Base-by-base conservation (phyloP, 306 rosid species). In the Pterocarpus macrocarpus region DNA sequence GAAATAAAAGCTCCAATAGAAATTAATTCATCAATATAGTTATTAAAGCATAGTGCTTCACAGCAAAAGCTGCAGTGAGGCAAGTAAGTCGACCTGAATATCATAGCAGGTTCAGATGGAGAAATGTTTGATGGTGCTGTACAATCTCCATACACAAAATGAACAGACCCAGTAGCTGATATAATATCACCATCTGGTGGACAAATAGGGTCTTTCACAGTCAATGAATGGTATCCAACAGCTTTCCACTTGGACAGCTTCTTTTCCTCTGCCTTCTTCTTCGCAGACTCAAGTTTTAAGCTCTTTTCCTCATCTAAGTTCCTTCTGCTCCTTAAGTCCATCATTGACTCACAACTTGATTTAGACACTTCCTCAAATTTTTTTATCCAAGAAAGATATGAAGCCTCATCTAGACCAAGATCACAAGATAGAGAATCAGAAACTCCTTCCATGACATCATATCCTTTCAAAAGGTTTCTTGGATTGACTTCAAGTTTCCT, bases 131-230 rank as follows among this genome's bases (percentile, higher is more conserved):
- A 84, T 33, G 99, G 94, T 28, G 88, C 85, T 56, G 97, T 93
- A 83, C 99, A 95, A 80, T 93, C 98, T 68, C 99, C 98, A 69
- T 89, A 91, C 38, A 95, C 92, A 81, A 89, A 93, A 71, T 87
- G 89, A 84, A 95, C 94, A 82, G 93, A 89, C 76, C 97, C 99
- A 77, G 87, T 73, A 73, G 89, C 95, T 63, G 87, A 87, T 81
- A 78, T 70, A 52, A 66, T 52, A 79, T 85, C 90, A 73, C 68
- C 59, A 73, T 78, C 91, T 44, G 73, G 73, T 75, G 91, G 89
- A 77, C 36, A 68, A 59, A 87, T 69, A 45, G 93, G 87, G 36
- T 89, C 91, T 64, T 85, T 50, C 61, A 93, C 91, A 74, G 83
- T 84, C 80, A 89, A 57, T 17, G 99, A 92, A 75, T 80, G 87